These are phyloP conservation scores for Trametes punicea DNA, from an alignment of 768 basidiomycete species.

Conservation along the genomic window DNA sequence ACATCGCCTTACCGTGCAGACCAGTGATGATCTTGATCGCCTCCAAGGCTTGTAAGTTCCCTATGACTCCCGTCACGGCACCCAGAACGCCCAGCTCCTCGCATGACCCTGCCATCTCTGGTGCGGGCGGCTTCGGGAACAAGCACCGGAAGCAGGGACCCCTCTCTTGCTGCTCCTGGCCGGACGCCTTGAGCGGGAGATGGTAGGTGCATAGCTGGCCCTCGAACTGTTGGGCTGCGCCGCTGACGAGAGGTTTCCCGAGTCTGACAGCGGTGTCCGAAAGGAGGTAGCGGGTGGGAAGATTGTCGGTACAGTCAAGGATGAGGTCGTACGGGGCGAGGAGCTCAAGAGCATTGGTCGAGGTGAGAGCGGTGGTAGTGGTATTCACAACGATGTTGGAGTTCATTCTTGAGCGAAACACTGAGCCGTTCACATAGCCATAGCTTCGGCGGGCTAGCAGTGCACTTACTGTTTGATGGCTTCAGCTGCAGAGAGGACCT, in stretches of 20 bases:
- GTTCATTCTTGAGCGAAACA: conserved; percentile 58
- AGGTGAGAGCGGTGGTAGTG: conserved; percentile 48
- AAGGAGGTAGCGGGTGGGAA: conserved; percentile 87
- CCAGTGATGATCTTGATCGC: conserved; percentile 76
- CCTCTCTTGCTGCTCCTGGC: conserved; percentile 26
- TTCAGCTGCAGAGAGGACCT: conserved; percentile 76
- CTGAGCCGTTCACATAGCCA: too few species aligned
- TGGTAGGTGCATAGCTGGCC: conserved; percentile 82
- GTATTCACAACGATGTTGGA: conserved; percentile 60
- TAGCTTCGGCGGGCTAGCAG: not conserved
- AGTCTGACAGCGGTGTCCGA: conserved; percentile 80
- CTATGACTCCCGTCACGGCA: conserved; percentile 85
- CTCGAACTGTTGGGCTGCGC: conserved; percentile 85
- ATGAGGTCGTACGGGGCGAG: conserved; percentile 69
- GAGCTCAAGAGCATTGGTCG: conserved; percentile 62
- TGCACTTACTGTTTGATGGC: conserved; percentile 63
- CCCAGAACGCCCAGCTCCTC: conserved; percentile 89
- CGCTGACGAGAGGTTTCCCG: conserved; percentile 82
- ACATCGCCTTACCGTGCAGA: conserved; percentile 48
- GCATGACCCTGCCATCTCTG: conserved; percentile 66
- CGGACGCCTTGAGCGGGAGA: conserved; percentile 4
- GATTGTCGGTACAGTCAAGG: conserved; percentile 94
- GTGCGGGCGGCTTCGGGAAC: conserved; percentile 77
- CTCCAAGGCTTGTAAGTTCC: conserved; percentile 86
- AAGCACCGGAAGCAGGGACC: conserved; percentile 95